These are phyloP conservation scores for Eragrostis nindensis DNA, from an alignment of 176 grass and related monocot genomes.

Conservation along the genomic window DNA sequence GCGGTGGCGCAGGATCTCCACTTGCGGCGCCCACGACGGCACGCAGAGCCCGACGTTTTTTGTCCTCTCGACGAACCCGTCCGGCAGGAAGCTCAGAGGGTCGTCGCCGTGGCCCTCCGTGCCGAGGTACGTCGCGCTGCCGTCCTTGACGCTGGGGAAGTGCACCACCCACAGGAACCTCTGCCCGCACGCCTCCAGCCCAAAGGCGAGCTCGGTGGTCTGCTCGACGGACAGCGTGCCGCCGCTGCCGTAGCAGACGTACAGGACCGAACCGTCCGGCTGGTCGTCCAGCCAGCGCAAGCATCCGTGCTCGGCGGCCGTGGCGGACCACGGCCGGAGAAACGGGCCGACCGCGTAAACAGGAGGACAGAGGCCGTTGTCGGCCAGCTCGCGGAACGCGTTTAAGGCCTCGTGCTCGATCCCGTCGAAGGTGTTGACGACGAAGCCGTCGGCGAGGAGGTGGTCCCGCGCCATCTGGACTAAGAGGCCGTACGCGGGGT, in stretches of 20 bases:
- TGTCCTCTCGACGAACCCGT: slow-evolving; percentile 43
- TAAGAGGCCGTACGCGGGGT: slow-evolving; percentile 20
- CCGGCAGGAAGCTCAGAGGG: slow-evolving; percentile 44
- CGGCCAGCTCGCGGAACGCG: not conserved
- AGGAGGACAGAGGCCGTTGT: slow-evolving; percentile 28
- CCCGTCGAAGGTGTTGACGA: slow-evolving; percentile 38
- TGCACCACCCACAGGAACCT: slow-evolving; percentile 61
- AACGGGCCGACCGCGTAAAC: slow-evolving; percentile 49
- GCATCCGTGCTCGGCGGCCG: slow-evolving; percentile 27
- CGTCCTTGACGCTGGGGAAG: slow-evolving; percentile 41
- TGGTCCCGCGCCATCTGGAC: slow-evolving; percentile 18
- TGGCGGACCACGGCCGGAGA: slow-evolving; percentile 7
- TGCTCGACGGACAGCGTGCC: slow-evolving; percentile 52
- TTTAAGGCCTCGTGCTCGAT: slow-evolving; percentile 30
- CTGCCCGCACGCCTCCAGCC: slow-evolving; percentile 55
- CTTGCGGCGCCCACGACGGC: slow-evolving; percentile 54
- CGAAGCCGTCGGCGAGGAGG: slow-evolving; percentile 35
- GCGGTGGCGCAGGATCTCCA: slow-evolving; percentile 45
- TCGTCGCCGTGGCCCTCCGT: not conserved
- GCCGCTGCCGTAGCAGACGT: slow-evolving; percentile 55
- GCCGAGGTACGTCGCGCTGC: not conserved
- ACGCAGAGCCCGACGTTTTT: slow-evolving; percentile 30
- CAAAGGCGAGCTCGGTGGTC: slow-evolving; percentile 43
- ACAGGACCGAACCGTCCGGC: slow-evolving; percentile 47
- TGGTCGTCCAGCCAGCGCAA: slow-evolving; percentile 61